phyloP scores from a whole-genome alignment of 2,329 filamentous ascomycete genomes.

The Xylaria sp. region DNA sequence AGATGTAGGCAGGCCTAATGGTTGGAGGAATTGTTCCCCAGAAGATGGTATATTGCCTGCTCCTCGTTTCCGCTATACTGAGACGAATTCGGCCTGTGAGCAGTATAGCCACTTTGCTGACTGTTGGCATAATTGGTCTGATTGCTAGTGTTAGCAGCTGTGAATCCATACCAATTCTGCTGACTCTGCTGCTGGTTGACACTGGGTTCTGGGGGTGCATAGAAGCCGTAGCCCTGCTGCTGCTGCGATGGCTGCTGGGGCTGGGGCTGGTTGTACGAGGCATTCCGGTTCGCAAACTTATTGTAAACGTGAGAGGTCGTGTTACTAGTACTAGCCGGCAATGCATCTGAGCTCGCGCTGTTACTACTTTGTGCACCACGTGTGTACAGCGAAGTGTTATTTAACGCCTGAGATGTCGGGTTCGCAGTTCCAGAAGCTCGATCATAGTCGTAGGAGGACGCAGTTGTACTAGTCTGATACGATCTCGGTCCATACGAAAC shows the following conservation, averaged over 20 bases:
- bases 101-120: conserved; percentile 22
- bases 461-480: conserved; percentile 24
- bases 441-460: conserved; percentile 30
- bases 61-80: conserved; percentile 26
- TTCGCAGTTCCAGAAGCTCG: conserved; percentile 22
- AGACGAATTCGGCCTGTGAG: conserved; percentile 22
- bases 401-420: conserved; percentile 27
- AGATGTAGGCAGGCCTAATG: conserved; percentile 14
- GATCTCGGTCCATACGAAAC: conserved; percentile 28
- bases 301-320: conserved; percentile 23
- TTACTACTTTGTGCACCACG: conserved; percentile 19
- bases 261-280: conserved; percentile 31
- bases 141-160: conserved; percentile 22
- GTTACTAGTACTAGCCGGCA: conserved; percentile 16
- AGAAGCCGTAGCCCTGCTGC: conserved; percentile 25
- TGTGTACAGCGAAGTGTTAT: conserved; percentile 20
- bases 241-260: conserved; percentile 22
- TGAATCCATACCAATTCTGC: conserved; percentile 35
- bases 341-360: conserved; percentile 21
- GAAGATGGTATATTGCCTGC: conserved; percentile 27
- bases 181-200: conserved; percentile 25
- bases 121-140: conserved; percentile 23
- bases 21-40: conserved; percentile 22
- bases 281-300: conserved; percentile 24
- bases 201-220: conserved; percentile 26